Evolutionary conservation across 1,139 yeast genomes (phyloP).

Genomic region (Cylindricascospora bacillispora): DNA sequence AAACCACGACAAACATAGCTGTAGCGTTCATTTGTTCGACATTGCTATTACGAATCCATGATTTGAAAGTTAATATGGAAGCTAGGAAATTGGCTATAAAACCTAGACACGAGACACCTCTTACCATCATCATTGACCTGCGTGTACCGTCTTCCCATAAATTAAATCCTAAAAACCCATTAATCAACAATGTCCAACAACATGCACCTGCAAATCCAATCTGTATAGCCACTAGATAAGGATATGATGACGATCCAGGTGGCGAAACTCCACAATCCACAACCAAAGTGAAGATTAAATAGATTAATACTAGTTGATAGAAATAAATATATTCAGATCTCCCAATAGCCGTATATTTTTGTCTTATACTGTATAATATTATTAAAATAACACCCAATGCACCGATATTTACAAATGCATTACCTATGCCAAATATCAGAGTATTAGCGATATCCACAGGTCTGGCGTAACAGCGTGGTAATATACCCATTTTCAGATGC

Average conservation of each 20-base stretch:
- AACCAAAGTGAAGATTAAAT: conserved; percentile 53
- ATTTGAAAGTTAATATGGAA: conserved; percentile 57
- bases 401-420: conserved; percentile 72
- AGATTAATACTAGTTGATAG: conserved; percentile 45
- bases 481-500: conserved; percentile 36
- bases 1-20: conserved; percentile 56
- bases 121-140: conserved; percentile 45
- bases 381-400: conserved; percentile 52
- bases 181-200: conserved; percentile 54
- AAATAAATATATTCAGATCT: conserved; percentile 73
- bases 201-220: conserved; percentile 60
- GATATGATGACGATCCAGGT: conserved; percentile 61
- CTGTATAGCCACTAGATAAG: conserved; percentile 76
- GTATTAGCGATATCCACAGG: conserved; percentile 84
- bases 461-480: conserved; percentile 74
- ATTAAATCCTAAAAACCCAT: conserved; percentile 75
- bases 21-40: conserved; percentile 34
- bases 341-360: conserved; percentile 90
- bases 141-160: conserved; percentile 88
- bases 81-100: conserved; percentile 57
- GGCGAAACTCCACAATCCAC: conserved; percentile 92
- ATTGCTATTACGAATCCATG: conserved; percentile 37
- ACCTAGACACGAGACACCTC: conserved; percentile 37
- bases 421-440: conserved; percentile 81
- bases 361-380: conserved; percentile 66